Base-by-base conservation (phyloP, 805 yeast genomes). In the Metschnikowia reukaufii region DNA sequence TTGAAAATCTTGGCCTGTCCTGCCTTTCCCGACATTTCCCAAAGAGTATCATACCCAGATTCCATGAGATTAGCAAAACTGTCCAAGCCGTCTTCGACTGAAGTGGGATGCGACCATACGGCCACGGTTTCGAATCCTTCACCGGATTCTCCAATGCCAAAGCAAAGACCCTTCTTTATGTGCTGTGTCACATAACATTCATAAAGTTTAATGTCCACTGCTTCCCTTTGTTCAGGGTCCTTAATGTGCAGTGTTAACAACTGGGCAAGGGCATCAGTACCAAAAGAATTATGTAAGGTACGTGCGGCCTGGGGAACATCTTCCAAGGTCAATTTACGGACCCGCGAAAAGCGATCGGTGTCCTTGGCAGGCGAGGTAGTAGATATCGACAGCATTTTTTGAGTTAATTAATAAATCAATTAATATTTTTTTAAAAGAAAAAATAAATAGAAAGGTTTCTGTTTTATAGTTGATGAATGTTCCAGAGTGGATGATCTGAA, bases 181-280 rank as follows among this genome's bases (percentile, higher is more conserved):
- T 77, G 82, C 39, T 80, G 78, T 38, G 65, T 66, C 35, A 77
- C 66, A 58, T 79, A 79, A 2, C 81, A 73, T 53, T 76, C 81
- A 51, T 76, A 80, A 30, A 79, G 63, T 20, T 66, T 25, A 13
- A 16, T 8, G 35, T 52, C 57, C 15, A 55, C 47, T 36, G 42
- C 33, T 12, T 29, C 40, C 36, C 39, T 48, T 23, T 45, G 31
- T 4, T 39, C 37, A 0, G 44, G 39, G 42, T 50, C 50, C 16
- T 36, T 32, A 18, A 54, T 44, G 39, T 56, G 59, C 31, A 39
- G 38, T 17, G 56, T 52, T 42, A 55, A 49, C 16, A 55, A 39
- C 36, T 55, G 56, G 41, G 74, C 71, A 49, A 73, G 65, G 0
- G 67, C 50, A 52, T 73, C 77, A 16, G 52, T 50, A 21, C 48